Percentiles rank a stretch among this genome's conserved stretches.
phyloP scores from a whole-genome alignment of 306 rosid species.

The Betula pendula region DNA sequence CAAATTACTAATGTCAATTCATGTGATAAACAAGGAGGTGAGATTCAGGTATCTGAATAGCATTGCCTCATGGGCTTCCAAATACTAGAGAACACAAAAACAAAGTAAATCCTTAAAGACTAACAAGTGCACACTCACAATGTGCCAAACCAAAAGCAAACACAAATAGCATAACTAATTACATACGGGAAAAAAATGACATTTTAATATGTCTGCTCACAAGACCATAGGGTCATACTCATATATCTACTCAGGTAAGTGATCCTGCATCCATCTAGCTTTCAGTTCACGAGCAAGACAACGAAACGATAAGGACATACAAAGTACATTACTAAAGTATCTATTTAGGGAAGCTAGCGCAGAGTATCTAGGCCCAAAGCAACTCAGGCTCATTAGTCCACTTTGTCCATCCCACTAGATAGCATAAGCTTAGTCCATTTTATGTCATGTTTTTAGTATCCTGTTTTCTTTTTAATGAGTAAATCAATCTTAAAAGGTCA shows the following conservation, averaged over 20 bases:
- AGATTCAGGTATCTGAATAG: not conserved
- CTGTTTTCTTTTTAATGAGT: no score
- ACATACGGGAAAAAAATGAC: no score
- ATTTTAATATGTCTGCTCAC: not conserved
- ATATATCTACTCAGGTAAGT: not conserved
- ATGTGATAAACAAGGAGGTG: not conserved
- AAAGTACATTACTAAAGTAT: not conserved
- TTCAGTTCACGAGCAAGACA: not conserved
- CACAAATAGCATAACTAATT: not conserved
- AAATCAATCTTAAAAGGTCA: no score
- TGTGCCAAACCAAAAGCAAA: not conserved
- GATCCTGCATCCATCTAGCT: not conserved
- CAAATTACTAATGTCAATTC: not conserved
- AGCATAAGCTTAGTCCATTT: not conserved
- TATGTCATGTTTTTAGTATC: not conserved
- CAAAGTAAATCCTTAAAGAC: not conserved
- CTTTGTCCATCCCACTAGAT: no score
- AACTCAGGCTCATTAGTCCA: no score
- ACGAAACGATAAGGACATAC: not conserved
- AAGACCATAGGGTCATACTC: not conserved
- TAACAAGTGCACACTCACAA: not conserved
- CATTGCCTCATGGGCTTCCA: not conserved
- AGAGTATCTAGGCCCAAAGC: not conserved
- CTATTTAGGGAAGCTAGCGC: not conserved
- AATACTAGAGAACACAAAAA: no score